These are phyloP conservation scores for Suillus paluster DNA, from an alignment of 768 basidiomycete species.

Conservation along the genomic window DNA sequence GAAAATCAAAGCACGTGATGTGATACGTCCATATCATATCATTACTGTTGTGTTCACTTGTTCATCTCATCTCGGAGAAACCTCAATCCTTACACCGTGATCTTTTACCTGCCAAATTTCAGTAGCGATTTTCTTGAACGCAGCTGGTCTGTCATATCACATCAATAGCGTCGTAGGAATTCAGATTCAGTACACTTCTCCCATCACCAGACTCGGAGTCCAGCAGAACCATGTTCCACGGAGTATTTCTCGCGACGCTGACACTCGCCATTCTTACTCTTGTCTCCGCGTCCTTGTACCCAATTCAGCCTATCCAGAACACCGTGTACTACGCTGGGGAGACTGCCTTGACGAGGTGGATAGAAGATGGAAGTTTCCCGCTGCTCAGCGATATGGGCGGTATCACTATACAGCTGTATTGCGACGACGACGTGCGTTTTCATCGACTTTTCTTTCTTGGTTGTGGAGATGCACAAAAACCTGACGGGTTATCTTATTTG, in stretches of 20 bases:
- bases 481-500: background rate
- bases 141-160: too few species aligned
- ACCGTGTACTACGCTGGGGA: conserved; percentile 51
- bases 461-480: background rate
- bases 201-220: conserved; percentile 13
- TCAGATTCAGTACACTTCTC: too few species aligned
- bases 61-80: too few species aligned
- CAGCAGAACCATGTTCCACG: background rate
- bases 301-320: conserved; percentile 50
- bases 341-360: conserved; percentile 50
- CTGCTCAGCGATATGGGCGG: conserved; percentile 44
- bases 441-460: background rate
- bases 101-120: too few species aligned
- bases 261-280: conserved; percentile 14
- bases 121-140: too few species aligned
- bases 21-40: too few species aligned
- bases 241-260: background rate
- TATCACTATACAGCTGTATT: conserved; percentile 52
- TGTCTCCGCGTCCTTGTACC: conserved; percentile 47
- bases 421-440: conserved; percentile 45
- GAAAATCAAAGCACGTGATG: conserved; percentile 9
- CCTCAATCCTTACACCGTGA: too few species aligned
- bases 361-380: conserved; percentile 49
- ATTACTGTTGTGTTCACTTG: too few species aligned
- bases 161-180: too few species aligned